A percentile compares a stretch with the other conserved stretches of the same genome.
Evolutionary conservation across 768 basidiomycete species (phyloP).

Genomic region (Kwoniella sp.): DNA sequence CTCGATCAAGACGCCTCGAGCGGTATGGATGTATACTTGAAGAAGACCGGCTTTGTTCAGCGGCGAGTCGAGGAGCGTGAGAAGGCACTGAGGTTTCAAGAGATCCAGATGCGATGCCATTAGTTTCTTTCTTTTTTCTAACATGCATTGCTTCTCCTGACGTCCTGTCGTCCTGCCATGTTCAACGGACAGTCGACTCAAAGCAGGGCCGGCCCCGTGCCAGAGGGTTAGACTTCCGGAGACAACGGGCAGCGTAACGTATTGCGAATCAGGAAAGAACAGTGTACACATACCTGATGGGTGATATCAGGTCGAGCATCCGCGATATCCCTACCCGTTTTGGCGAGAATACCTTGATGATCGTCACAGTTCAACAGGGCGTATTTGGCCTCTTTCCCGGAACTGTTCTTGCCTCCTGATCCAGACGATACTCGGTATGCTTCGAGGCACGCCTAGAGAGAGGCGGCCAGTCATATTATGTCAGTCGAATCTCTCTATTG

Average conservation of each 20-base stretch:
- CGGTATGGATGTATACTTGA: constrained; percentile 98
- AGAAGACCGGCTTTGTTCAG: constrained; percentile 95
- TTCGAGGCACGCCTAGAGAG: constrained; percentile 82
- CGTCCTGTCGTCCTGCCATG: too few species aligned
- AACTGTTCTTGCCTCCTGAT: constrained; percentile 61
- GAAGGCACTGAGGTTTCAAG: constrained; percentile 81
- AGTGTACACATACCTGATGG: constrained; percentile 70
- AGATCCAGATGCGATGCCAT: too few species aligned
- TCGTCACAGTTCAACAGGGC: constrained; percentile 97
- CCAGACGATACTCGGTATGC: constrained; percentile 81
- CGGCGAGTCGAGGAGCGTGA: constrained; percentile 95
- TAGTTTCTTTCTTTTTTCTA: too few species aligned
- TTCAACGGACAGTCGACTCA: too few species aligned
- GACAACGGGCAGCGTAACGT: not conserved
- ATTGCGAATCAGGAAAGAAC: not conserved
- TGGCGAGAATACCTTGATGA: constrained; percentile 96
- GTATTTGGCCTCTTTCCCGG: constrained; percentile 80
- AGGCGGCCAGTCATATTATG: not conserved
- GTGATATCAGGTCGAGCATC: constrained; percentile 99
- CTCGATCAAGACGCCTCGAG: constrained; percentile 93
- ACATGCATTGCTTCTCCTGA: too few species aligned
- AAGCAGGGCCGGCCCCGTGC: too few species aligned
- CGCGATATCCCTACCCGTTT: constrained; percentile 95
- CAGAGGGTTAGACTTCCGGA: not conserved
- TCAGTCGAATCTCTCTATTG: too few species aligned